Evolutionary conservation across 768 basidiomycete genomes (phyloP).

Genomic region (Termitomyces sp.): DNA sequence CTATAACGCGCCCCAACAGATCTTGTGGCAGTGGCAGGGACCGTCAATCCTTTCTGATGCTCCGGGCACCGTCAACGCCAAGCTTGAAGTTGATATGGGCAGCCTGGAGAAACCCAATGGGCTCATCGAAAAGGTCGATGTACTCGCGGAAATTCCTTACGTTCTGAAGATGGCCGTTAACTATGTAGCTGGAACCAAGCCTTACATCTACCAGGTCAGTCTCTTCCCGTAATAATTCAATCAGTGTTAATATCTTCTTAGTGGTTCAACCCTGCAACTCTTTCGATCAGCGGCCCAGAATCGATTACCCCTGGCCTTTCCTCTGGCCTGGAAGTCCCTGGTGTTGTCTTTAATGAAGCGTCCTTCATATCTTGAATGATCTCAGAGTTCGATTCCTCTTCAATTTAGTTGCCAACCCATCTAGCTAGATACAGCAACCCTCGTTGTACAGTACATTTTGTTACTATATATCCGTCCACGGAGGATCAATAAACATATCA

Average conservation of each 20-base stretch:
- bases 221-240: neutral
- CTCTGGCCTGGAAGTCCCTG: constrained; percentile 50
- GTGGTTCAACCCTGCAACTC: constrained; percentile 46
- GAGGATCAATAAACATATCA: no score
- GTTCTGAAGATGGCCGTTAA: constrained; percentile 90
- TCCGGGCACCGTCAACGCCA: constrained; percentile 53
- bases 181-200: constrained; percentile 91
- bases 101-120: constrained; percentile 57
- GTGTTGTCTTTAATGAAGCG: constrained; percentile 82
- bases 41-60: constrained; percentile 53
- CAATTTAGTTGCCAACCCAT: neutral
- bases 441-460: constrained; percentile 4
- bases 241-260: constrained; percentile 16
- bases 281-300: constrained; percentile 42
- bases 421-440: constrained; percentile 31
- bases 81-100: constrained; percentile 56
- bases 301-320: constrained; percentile 34
- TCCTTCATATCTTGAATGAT: constrained; percentile 65
- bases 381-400: neutral
- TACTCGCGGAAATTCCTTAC: constrained; percentile 83
- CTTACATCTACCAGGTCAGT: constrained; percentile 88
- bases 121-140: constrained; percentile 89
- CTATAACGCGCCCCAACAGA: constrained; percentile 66
- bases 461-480: no score
- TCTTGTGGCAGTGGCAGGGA: constrained; percentile 78